These are phyloP conservation scores for Penicillium flavigenum DNA, from an alignment of 495 filamentous ascomycete genomes.

Conservation along the genomic window DNA sequence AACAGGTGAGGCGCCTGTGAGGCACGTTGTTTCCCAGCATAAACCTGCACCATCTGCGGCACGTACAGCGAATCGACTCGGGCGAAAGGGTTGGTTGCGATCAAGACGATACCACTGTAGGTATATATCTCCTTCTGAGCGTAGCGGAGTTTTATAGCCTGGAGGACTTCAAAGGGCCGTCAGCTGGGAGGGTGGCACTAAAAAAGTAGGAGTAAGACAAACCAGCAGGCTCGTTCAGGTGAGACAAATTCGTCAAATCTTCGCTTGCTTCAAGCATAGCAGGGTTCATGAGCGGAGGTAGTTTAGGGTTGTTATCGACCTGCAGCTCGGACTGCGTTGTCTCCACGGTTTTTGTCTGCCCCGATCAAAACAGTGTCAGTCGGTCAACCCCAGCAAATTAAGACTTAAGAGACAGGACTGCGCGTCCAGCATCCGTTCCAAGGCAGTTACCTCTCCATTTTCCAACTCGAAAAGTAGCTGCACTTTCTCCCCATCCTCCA, in stretches of 20 bases:
- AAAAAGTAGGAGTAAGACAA: conserved; percentile 30
- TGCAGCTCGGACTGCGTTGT: conserved; percentile 79
- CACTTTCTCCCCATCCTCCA: conserved; percentile 80
- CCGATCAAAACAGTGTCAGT: conserved; percentile 24
- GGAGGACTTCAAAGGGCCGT: conserved; percentile 66
- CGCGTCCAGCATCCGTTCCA: background rate
- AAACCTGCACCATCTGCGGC: conserved; percentile 98
- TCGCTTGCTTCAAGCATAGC: conserved; percentile 98
- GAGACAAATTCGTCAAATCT: conserved; percentile 94
- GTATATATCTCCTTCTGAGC: conserved; percentile 99
- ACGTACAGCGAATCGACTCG: conserved; percentile 98
- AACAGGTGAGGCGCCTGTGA: conserved; percentile 98
- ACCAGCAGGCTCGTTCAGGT: conserved; percentile 98
- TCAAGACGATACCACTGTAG: conserved; percentile 97
- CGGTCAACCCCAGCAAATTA: background rate
- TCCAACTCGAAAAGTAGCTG: conserved; percentile 79
- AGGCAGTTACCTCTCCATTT: conserved; percentile 84
- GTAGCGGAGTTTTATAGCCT: conserved; percentile 97
- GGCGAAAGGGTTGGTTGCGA: conserved; percentile 98
- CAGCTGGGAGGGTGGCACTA: conserved; percentile 26
- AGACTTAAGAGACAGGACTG: background rate
- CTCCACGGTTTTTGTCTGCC: conserved; percentile 73
- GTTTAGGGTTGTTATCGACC: conserved; percentile 63
- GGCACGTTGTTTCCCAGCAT: conserved; percentile 93
- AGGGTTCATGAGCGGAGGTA: conserved; percentile 97